phyloP scores from a whole-genome alignment of 257 asterid genomes.

The Solanum sejunctum region DNA sequence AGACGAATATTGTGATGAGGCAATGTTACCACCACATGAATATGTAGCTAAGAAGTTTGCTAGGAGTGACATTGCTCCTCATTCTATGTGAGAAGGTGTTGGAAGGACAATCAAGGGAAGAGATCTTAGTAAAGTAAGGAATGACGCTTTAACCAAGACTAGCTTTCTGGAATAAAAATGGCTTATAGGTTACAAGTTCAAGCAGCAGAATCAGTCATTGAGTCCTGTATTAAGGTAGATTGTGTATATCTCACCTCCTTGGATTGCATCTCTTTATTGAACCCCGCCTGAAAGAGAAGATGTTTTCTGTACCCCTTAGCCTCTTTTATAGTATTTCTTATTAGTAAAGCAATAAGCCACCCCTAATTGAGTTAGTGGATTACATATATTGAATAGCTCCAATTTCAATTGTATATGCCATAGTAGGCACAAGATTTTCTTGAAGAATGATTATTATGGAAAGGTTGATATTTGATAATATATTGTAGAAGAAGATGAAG shows the following conservation, averaged over 20 bases:
- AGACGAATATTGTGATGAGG: background rate
- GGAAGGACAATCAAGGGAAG: too few relatives aligned
- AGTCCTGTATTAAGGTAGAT: too few relatives aligned
- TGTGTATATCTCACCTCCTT: too few relatives aligned
- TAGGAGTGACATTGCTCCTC: background rate
- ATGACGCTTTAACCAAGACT: too few relatives aligned
- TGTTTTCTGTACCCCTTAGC: too few relatives aligned
- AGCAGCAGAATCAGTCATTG: too few relatives aligned
- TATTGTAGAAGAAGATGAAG: background rate
- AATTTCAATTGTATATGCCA: background rate
- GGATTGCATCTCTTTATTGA: too few relatives aligned
- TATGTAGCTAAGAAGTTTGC: background rate
- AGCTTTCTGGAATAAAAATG: too few relatives aligned
- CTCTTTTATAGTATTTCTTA: background rate
- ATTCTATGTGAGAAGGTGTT: slow-evolving; percentile 11
- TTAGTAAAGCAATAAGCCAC: background rate
- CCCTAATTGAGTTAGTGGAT: background rate
- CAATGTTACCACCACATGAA: background rate
- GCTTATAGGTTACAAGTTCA: too few relatives aligned
- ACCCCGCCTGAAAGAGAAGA: too few relatives aligned
- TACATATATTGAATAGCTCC: background rate
- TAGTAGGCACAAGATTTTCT: background rate
- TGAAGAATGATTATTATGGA: slow-evolving; percentile 20
- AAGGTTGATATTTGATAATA: background rate
- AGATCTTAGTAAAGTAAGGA: too few relatives aligned